A percentile compares a stretch with the other conserved stretches of the same genome.
phyloP scores from a whole-genome alignment of 75 land plant species.

The Isoetes taiwanensis region DNA sequence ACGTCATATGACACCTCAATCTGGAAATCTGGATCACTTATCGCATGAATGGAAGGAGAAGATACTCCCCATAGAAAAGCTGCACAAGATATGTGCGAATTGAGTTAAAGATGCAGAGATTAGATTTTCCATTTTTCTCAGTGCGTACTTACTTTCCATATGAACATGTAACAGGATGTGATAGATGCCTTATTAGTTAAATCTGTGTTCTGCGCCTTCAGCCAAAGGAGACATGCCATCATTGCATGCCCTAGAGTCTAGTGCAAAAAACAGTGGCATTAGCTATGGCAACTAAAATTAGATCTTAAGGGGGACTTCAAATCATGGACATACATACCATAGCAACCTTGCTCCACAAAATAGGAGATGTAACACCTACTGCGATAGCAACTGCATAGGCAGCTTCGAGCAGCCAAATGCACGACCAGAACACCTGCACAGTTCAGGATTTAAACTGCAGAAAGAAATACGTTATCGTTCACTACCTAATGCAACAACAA shows the following conservation, averaged over 20 bases:
- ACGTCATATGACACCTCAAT: too few relatives aligned
- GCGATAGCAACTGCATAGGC: constrained; percentile 62
- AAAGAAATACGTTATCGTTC: neutral
- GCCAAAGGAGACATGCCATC: constrained; percentile 62
- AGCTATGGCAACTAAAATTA: neutral
- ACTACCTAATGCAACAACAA: neutral
- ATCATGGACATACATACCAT: constrained; percentile 31
- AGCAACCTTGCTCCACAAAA: constrained; percentile 49
- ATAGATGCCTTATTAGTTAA: constrained; percentile 64
- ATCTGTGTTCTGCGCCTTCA: constrained; percentile 43
- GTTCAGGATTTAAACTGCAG: neutral
- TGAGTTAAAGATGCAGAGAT: neutral
- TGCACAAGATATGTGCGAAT: constrained; percentile 23
- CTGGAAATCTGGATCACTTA: too few relatives aligned
- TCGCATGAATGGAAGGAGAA: constrained; percentile 82
- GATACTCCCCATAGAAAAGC: constrained; percentile 93
- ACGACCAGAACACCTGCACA: constrained; percentile 87
- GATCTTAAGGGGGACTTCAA: neutral
- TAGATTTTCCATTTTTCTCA: neutral
- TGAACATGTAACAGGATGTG: constrained; percentile 89
- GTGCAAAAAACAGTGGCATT: neutral
- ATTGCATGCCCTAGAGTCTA: constrained; percentile 72
- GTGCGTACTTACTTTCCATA: constrained; percentile 80
- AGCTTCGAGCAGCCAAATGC: constrained; percentile 68
- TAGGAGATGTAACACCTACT: constrained; percentile 43